phyloP scores from a whole-genome alignment of 768 basidiomycete species.

The Coprinellus micaceus region DNA sequence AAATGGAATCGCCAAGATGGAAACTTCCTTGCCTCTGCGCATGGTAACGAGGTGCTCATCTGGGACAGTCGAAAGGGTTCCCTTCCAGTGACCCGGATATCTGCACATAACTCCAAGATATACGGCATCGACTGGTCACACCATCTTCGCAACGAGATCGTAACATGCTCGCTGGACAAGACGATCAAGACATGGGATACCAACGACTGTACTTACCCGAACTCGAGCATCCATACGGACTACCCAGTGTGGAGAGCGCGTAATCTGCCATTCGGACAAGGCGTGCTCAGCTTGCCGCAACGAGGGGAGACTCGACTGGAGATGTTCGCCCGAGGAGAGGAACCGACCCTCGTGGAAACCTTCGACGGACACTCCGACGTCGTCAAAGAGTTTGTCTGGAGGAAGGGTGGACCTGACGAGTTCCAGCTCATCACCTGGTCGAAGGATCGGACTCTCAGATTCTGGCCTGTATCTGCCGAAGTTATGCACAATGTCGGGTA shows the following conservation, averaged over 20 bases:
- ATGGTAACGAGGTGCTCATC: slow-evolving; percentile 80
- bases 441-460: slow-evolving; percentile 85
- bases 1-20: slow-evolving; percentile 93
- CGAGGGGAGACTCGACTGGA: slow-evolving; percentile 79
- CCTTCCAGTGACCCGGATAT: slow-evolving; percentile 68
- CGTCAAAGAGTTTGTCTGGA: slow-evolving; percentile 98
- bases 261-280: slow-evolving; percentile 87
- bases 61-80: slow-evolving; percentile 98
- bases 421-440: slow-evolving; percentile 70
- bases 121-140: slow-evolving; percentile 98
- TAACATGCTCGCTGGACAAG: slow-evolving; percentile 94
- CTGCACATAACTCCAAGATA: slow-evolving; percentile 86
- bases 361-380: slow-evolving; percentile 91
- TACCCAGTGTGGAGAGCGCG: slow-evolving; percentile 96
- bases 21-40: slow-evolving; percentile 85
- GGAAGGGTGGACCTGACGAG: slow-evolving; percentile 57
- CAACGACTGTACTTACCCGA: slow-evolving; percentile 37
- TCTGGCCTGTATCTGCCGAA: slow-evolving; percentile 82
- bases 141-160: slow-evolving; percentile 65
- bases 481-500: slow-evolving; percentile 64
- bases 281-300: slow-evolving; percentile 85
- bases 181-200: slow-evolving; percentile 87
- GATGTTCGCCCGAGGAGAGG: slow-evolving; percentile 60
- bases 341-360: slow-evolving; percentile 54
- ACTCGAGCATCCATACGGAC: slow-evolving; percentile 58